phyloP scores from a whole-genome alignment of 441 rosid genomes.

The Rhodomyrtus psidioides region DNA sequence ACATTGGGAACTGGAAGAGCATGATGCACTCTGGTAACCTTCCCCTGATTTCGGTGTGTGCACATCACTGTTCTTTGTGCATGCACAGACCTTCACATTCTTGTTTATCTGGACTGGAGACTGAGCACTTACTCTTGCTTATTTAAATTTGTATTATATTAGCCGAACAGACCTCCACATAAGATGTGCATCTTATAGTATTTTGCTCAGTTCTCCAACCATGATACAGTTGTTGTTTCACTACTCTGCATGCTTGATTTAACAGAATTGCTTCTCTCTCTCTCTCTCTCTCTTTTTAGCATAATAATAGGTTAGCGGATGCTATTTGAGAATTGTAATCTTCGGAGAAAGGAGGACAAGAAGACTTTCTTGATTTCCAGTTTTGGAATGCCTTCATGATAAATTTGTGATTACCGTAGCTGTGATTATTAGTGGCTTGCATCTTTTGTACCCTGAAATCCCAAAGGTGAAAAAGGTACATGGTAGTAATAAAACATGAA shows the following conservation, averaged over 20 bases:
- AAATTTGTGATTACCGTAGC: not conserved
- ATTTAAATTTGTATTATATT: not conserved
- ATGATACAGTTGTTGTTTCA: not conserved
- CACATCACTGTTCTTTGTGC: not conserved
- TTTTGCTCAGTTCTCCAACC: not conserved
- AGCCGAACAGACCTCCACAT: not conserved
- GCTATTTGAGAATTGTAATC: not conserved
- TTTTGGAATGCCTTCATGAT: not conserved
- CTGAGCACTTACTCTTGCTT: not conserved
- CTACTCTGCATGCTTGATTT: not conserved
- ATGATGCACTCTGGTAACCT: not conserved
- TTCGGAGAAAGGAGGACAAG: not conserved
- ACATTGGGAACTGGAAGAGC: not conserved
- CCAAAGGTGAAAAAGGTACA: not conserved
- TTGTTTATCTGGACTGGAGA: not conserved
- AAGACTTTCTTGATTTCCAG: not conserved
- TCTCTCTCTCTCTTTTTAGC: not conserved
- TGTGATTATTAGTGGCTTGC: not conserved
- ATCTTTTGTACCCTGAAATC: not conserved
- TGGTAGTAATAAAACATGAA: not conserved
- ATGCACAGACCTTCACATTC: not conserved
- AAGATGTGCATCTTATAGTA: not conserved
- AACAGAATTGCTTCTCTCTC: not conserved
- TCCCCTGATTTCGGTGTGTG: not conserved
- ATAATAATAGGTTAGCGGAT: not conserved